phyloP scores from a whole-genome alignment of 768 basidiomycete species.

The Tubosaeta sp. region DNA sequence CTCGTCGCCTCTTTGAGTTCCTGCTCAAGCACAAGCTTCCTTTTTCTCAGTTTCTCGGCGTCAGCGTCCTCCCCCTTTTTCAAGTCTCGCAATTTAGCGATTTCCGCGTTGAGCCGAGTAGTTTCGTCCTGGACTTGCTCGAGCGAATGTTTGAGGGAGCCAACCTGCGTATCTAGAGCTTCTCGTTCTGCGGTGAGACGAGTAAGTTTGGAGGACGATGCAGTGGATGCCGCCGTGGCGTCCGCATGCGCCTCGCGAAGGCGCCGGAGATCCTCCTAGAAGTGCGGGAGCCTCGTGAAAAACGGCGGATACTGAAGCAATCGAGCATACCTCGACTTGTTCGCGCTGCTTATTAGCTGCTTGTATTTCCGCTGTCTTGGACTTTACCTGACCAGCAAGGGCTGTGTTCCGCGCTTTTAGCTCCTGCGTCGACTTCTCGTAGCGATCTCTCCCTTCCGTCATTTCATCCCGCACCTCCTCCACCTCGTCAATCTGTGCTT shows the following conservation, averaged over 20 bases:
- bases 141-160: conserved; percentile 52
- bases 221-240: conserved; percentile 42
- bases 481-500: conserved; percentile 47
- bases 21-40: conserved; percentile 53
- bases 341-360: conserved; percentile 41
- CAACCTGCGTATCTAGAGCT: conserved; percentile 45
- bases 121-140: conserved; percentile 56
- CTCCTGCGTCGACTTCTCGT: conserved; percentile 27
- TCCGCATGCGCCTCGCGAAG: conserved; percentile 51
- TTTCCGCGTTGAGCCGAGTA: conserved; percentile 54
- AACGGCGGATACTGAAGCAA: background rate
- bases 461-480: conserved; percentile 42
- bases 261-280: conserved; percentile 36
- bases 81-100: conserved; percentile 64
- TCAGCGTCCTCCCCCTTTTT: conserved; percentile 63
- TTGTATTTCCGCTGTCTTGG: conserved; percentile 37
- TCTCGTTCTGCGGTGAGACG: conserved; percentile 57
- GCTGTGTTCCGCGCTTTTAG: conserved; percentile 30
- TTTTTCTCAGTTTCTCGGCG: conserved; percentile 50
- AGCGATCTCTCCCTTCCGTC: conserved; percentile 11
- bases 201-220: conserved; percentile 49
- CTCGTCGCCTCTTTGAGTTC: conserved; percentile 45
- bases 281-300: background rate
- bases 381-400: conserved; percentile 36
- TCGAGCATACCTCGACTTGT: conserved; percentile 41